Conservation (phyloP, 805 yeast genomes). For the Wickerhamiella brachini region DNA sequence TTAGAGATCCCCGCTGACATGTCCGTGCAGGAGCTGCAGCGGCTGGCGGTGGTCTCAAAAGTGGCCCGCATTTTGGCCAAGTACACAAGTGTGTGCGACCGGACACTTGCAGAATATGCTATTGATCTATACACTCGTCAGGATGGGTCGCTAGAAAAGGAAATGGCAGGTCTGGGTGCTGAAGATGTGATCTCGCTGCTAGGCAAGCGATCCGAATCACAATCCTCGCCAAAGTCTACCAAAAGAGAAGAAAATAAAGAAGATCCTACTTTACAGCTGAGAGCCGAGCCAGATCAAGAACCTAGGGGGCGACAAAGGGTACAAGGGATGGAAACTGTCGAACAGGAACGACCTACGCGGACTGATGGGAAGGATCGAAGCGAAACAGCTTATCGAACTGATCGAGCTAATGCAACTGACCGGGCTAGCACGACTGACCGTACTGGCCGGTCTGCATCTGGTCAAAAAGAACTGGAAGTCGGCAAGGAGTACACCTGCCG, state of each 20-base stretch:
- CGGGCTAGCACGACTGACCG: too few species aligned
- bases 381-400: too few species aligned
- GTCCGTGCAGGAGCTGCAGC: slow-evolving; percentile 19
- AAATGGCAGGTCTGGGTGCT: slow-evolving; percentile 24
- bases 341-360: too few species aligned
- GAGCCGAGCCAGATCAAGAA: too few species aligned
- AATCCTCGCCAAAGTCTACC: neutral
- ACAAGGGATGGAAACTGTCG: too few species aligned
- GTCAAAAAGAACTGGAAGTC: too few species aligned
- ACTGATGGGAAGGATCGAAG: too few species aligned
- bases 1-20: neutral
- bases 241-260: neutral
- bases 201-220: too few species aligned
- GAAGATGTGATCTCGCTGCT: neutral
- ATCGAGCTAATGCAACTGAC: too few species aligned
- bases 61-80: neutral
- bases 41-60: slow-evolving; percentile 17
- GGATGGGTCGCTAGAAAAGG: slow-evolving; percentile 25
- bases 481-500: slow-evolving; percentile 46
- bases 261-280: too few species aligned
- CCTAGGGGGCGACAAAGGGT: too few species aligned
- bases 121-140: slow-evolving; percentile 26
- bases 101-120: slow-evolving; percentile 34
- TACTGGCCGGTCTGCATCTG: too few species aligned
- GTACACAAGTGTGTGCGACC: slow-evolving; percentile 27